A percentile compares a stretch with the other conserved stretches of the same genome.
Evolutionary conservation across 352 stramenopile genomes (phyloP).

Genomic region (Phytophthora megakarya): DNA sequence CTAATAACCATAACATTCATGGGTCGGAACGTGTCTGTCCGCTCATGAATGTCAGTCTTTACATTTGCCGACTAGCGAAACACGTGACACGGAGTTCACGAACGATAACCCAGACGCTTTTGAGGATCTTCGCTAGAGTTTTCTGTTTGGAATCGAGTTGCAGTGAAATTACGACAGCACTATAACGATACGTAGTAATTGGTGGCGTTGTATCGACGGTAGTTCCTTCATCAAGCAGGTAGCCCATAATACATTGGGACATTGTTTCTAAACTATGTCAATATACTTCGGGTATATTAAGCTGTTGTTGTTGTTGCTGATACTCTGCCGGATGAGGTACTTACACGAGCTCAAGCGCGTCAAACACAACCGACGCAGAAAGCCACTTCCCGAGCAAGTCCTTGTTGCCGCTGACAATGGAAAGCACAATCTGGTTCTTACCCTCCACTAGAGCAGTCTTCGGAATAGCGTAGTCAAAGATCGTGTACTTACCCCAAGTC

Average conservation of each 20-base stretch:
- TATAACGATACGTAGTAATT: too few species aligned
- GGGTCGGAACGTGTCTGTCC: not conserved
- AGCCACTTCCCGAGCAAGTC: conserved; percentile 47
- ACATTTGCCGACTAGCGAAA: conserved; percentile 15
- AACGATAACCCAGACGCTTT: too few species aligned
- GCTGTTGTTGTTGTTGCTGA: too few species aligned
- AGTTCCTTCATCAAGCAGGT: too few species aligned
- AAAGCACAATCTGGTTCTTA: conserved; percentile 42
- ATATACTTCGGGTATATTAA: too few species aligned
- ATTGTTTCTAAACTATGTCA: too few species aligned
- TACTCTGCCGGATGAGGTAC: too few species aligned
- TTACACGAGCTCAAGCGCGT: conserved; percentile 52
- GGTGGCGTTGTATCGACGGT: too few species aligned
- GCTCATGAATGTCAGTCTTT: not conserved
- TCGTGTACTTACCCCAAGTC: conserved; percentile 50
- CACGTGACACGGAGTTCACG: not conserved
- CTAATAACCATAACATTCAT: too few species aligned
- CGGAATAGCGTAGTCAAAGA: conserved; percentile 56
- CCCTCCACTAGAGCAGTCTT: conserved; percentile 38
- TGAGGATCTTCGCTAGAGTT: not conserved
- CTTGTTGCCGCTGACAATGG: conserved; percentile 50
- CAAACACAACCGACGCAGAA: conserved; percentile 53
- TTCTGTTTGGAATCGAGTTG: not conserved
- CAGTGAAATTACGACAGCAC: too few species aligned
- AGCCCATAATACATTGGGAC: too few species aligned